Evolutionary conservation across 352 stramenopile species (phyloP).

Genomic region (Pythium apleroticum): DNA sequence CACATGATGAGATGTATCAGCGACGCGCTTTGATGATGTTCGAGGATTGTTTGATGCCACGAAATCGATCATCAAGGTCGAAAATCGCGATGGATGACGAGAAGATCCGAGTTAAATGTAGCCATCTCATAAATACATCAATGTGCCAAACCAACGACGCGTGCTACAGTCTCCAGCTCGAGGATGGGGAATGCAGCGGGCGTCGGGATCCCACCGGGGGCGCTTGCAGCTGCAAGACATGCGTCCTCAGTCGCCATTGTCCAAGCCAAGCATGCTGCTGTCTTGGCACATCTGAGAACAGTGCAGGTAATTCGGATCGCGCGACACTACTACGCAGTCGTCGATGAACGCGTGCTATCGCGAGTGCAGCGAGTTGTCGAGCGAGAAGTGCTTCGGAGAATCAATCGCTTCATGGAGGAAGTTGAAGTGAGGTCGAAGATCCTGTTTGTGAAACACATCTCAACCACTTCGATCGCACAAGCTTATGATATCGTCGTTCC

Average conservation of each 20-base stretch:
- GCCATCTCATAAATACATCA: conserved; percentile 25
- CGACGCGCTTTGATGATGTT: neutral
- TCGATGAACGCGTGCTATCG: conserved; percentile 56
- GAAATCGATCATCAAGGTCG: neutral
- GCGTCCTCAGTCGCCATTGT: conserved; percentile 27
- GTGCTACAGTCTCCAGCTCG: neutral
- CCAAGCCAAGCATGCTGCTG: conserved; percentile 30
- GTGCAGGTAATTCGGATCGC: conserved; percentile 37
- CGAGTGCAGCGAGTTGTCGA: conserved; percentile 51
- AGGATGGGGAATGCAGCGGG: conserved; percentile 53
- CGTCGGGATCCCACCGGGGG: conserved; percentile 33
- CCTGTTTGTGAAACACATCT: conserved; percentile 65
- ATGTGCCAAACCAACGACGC: conserved; percentile 2
- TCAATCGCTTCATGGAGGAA: conserved; percentile 43
- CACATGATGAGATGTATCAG: neutral
- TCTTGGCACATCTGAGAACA: conserved; percentile 36
- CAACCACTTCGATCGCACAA: conserved; percentile 49
- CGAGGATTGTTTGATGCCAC: conserved; percentile 3
- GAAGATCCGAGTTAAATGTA: conserved; percentile 9
- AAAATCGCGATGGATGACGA: neutral
- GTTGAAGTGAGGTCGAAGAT: conserved; percentile 60
- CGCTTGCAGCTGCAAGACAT: conserved; percentile 25
- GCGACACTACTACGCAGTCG: conserved; percentile 43
- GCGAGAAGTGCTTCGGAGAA: conserved; percentile 42
- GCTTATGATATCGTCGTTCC: conserved; percentile 49